Base-by-base conservation (phyloP, 208 protist species). In the Trypanosomatidae sp. region DNA sequence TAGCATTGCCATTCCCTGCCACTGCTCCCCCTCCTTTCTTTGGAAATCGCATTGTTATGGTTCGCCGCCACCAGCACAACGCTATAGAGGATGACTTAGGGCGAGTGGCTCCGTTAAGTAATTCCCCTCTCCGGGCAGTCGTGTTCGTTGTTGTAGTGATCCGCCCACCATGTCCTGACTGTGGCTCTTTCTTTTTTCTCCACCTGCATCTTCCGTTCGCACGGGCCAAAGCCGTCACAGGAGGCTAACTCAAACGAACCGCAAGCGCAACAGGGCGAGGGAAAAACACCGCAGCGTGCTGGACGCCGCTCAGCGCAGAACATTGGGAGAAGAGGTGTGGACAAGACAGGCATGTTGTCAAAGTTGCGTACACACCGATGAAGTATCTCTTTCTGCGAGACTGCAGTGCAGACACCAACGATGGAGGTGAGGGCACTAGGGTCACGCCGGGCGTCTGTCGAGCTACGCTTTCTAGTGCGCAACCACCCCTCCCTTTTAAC, bases 1-100 rank as follows among this genome's bases (percentile, higher is more conserved):
- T n/a, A n/a, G 8, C 50, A 49, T 65, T 10, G 59, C 59, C 59
- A 44, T 65, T 25, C 28, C 56, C 28, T 50, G 25, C 67, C 30
- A 53, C 49, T 28, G n/a, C 49, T 47, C 13, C 3, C 22, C 65
- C 64, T 62, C 3, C 36, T 71, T 71, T 62, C 10, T 62, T 71
- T 30, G 25, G n/a, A 15, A 43, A 15, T 41, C 59, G 59, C 19
- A n/a, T 19, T 28, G 6, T 25, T 65, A 36, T n/a, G 9, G 10
- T 65, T 25, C 28, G n/a, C 59, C 36, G 3, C 19, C 10, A 44
- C 28, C 15, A 39, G 12, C 50, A 19, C 50, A 19, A 28, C 22
- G 50, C 10, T 9, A 5, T 55, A 6, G 50, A n/a, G 12, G 50
- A 55, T 55, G 22, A 55, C 7, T 15, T 15, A 55, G 50, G 22